phyloP scores from a whole-genome alignment of 306 rosid species.

The Dicorynia guianensis region DNA sequence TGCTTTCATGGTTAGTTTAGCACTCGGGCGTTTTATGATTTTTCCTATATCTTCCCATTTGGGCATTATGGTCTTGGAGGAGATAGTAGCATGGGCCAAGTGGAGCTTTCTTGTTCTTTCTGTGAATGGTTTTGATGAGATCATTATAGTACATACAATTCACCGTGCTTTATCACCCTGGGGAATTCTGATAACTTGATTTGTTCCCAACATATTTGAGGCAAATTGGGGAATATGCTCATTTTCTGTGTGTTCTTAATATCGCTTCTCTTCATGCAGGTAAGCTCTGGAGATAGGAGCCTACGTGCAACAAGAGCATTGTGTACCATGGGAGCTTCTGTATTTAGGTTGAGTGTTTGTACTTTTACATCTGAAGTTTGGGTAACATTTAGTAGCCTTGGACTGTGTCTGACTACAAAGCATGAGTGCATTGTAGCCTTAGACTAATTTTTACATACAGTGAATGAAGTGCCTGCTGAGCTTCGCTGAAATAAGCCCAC shows the following conservation, averaged over 20 bases:
- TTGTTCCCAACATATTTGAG: constrained; percentile 31
- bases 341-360: constrained; percentile 74
- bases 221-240: constrained; percentile 24
- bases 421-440: neutral
- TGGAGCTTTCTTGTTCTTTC: constrained; percentile 6
- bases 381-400: constrained; percentile 24
- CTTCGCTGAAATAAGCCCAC: neutral
- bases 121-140: constrained; percentile 1
- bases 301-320: constrained; percentile 83
- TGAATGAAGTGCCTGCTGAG: neutral
- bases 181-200: constrained; percentile 26
- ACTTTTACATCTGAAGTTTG: constrained; percentile 29
- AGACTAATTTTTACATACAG: too few relatives aligned
- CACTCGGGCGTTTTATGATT: constrained; percentile 27
- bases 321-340: constrained; percentile 95
- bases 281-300: constrained; percentile 74
- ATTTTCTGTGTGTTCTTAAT: constrained; percentile 32
- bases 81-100: constrained; percentile 14
- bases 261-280: constrained; percentile 55
- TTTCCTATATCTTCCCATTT: constrained; percentile 26
- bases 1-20: constrained; percentile 85
- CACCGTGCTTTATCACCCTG: constrained; percentile 11
- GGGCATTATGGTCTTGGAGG: constrained; percentile 20
- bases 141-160: constrained; percentile 32
- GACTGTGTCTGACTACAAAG: neutral